These are phyloP conservation scores for Venturia oleaginea DNA, from an alignment of 2,329 filamentous ascomycete species.

Conservation along the genomic window DNA sequence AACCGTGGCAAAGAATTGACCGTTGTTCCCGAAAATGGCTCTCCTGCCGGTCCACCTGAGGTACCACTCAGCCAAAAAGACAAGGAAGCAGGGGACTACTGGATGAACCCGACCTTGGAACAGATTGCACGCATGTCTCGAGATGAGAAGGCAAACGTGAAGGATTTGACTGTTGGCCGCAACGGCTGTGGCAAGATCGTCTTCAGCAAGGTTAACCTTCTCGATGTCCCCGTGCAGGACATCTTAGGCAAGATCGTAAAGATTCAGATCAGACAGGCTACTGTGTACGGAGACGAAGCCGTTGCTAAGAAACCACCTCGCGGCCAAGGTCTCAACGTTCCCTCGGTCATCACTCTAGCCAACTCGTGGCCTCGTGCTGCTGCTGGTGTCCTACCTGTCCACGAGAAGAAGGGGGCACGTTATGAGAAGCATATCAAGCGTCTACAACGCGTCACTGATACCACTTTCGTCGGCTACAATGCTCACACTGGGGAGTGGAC, in stretches of 20 bases:
- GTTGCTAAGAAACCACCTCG: conserved; percentile 62
- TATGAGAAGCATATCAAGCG: conserved; percentile 76
- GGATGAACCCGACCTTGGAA: conserved; percentile 68
- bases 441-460: conserved; percentile 69
- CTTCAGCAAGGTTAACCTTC: conserved; percentile 81
- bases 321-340: conserved; percentile 87
- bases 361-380: conserved; percentile 82
- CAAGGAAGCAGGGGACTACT: conserved; percentile 67
- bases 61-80: conserved; percentile 25
- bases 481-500: conserved; percentile 74
- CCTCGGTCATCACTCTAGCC: conserved; percentile 75
- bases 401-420: conserved; percentile 53
- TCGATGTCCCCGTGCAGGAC: conserved; percentile 67
- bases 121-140: conserved; percentile 73
- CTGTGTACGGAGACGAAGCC: conserved; percentile 61
- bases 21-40: conserved; percentile 65
- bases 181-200: conserved; percentile 70
- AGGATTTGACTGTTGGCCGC: conserved; percentile 72
- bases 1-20: conserved; percentile 60
- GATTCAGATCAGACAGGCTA: conserved; percentile 68
- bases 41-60: conserved; percentile 21
- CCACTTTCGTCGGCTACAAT: conserved; percentile 74
- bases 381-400: conserved; percentile 46
- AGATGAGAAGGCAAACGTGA: conserved; percentile 65
- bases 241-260: conserved; percentile 68